Evolutionary conservation across 179 eudicot genomes (phyloP), one percentile per base, ranked within the genome.

Genomic region (Beta corolliflora): DNA sequence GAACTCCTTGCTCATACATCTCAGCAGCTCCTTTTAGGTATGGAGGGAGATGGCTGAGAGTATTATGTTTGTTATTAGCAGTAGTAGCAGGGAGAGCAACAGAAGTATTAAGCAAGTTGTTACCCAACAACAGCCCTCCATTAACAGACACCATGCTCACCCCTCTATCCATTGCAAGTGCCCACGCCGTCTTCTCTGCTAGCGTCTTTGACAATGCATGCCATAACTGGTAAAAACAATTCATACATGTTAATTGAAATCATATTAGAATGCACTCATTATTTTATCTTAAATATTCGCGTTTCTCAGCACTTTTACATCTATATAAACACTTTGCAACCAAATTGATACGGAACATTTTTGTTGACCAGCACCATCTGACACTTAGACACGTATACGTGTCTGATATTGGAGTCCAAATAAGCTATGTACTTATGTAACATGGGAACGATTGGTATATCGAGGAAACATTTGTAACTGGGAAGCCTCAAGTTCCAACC

Each of bases 1-100:
- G 80, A 12, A 90, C 90, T 1, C 94, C 94, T 18, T 88, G 89
- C 75, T 89, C 85, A 58, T 91, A 90, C 94, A 91, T 91, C 83
- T 91, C 94, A 65, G 92, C 94, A 44, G 94, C 92, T 50, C 94
- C 94, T 88, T 86, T 88, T 13, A 91, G 73, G n/a, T 91, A 91
- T 7, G 92, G 88, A 58, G 76, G 76, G 25, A 73, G n/a, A 46
- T 71, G 56, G 3, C 12, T 73, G 21, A 19, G 5, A 21, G 0
- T 52, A 13, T 2, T 52, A 1, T 70, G 74, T 31, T 70, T 70
- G 0, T 23, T 50, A 50, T 69, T 18, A 12, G 71, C 5, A 67
- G 71, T 29, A n/a, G 71, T 29, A 29, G 31, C 36, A n/a, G 75
- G 41, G 44, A 11, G 60, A 21, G 25, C 44, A 50, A 19, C 44